These are phyloP conservation scores for Medicago lupulina DNA, from an alignment of 306 rosid species.

Conservation along the genomic window DNA sequence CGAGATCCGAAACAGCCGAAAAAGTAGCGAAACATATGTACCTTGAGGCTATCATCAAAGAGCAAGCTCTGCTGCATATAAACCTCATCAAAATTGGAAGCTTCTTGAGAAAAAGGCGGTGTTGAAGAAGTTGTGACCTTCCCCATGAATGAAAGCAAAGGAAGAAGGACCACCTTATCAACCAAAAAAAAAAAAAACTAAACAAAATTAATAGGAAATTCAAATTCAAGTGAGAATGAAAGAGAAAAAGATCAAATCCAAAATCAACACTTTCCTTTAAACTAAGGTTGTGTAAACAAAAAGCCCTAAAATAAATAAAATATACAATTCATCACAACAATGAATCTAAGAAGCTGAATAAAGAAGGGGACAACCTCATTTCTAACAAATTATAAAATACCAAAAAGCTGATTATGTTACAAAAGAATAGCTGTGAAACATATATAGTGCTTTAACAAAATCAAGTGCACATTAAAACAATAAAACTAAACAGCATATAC, in stretches of 20 bases:
- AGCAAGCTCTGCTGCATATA: constrained; percentile 95
- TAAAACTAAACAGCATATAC: neutral
- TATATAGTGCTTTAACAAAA: constrained; percentile 39
- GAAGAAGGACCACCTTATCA: constrained; percentile 48
- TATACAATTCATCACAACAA: constrained; percentile 31
- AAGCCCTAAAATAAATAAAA: constrained; percentile 41
- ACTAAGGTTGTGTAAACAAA: constrained; percentile 36
- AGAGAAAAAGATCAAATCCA: constrained; percentile 39
- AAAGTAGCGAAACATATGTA: constrained; percentile 35
- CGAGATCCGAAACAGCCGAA: neutral
- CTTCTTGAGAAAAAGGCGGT: constrained; percentile 57
- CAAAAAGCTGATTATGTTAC: constrained; percentile 53
- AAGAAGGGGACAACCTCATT: constrained; percentile 53
- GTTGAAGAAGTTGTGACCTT: constrained; percentile 63
- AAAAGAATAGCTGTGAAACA: constrained; percentile 44
- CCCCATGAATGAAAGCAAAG: constrained; percentile 55
- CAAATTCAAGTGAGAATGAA: constrained; percentile 29
- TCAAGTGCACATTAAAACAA: constrained; percentile 42
- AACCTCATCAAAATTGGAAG: constrained; percentile 91
- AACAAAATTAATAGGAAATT: constrained; percentile 23
- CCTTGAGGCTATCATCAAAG: constrained; percentile 94
- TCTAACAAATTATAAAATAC: constrained; percentile 51
- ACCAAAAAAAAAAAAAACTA: neutral
- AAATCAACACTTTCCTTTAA: constrained; percentile 31
- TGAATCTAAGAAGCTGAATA: constrained; percentile 36